Conservation (phyloP, 192 early-diverging fungal species). For the Mortierella claussenii region DNA sequence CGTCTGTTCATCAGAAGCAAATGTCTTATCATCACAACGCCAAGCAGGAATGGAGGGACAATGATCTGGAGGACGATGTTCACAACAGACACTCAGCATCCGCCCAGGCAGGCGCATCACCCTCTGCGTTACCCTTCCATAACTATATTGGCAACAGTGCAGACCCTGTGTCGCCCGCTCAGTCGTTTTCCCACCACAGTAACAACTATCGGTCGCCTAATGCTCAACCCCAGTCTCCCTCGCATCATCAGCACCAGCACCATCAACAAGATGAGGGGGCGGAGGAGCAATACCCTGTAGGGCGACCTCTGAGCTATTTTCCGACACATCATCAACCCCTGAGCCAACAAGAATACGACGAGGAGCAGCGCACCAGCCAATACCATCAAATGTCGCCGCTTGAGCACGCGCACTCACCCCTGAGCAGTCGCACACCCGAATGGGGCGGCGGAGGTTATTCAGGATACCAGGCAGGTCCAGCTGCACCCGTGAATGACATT, state of each 20-base stretch:
- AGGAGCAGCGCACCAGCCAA: constrained; percentile 27
- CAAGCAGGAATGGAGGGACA: constrained; percentile 27
- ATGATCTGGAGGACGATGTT: constrained; percentile 1
- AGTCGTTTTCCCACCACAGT: neutral
- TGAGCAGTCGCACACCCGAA: constrained; percentile 26
- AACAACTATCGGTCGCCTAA: neutral
- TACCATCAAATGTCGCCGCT: constrained; percentile 37
- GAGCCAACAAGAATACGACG: constrained; percentile 45
- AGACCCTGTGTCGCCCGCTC: neutral
- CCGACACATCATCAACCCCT: constrained; percentile 50
- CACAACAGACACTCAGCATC: constrained; percentile 1
- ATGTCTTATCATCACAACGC: constrained; percentile 34
- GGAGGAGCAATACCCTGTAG: constrained; percentile 38
- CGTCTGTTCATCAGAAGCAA: too few relatives aligned
- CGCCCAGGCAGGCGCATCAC: neutral
- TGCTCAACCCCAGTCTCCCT: too few relatives aligned
- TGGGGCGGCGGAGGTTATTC: constrained; percentile 36
- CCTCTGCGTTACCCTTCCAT: constrained; percentile 7
- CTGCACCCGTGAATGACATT: constrained; percentile 10
- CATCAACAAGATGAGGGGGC: constrained; percentile 9
- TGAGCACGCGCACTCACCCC: constrained; percentile 27
- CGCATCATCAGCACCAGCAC: constrained; percentile 5
- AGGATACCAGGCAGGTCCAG: constrained; percentile 16
- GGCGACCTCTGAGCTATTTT: constrained; percentile 49
- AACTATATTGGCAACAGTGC: neutral